Conservation (phyloP, 1,284 basidiomycete genomes). For the Cerrena zonata region DNA sequence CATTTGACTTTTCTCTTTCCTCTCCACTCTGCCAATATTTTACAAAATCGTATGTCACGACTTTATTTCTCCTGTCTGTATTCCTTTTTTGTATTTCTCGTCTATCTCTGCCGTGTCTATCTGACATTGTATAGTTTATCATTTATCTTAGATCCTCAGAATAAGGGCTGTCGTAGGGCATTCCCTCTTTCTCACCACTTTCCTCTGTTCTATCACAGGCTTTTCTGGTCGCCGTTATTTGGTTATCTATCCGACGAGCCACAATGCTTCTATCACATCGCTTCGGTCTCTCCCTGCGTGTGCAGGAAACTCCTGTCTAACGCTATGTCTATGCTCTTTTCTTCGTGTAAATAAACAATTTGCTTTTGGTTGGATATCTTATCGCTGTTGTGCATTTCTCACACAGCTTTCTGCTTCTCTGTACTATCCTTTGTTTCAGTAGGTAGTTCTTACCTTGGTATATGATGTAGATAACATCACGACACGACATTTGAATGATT, state of each 20-base stretch:
- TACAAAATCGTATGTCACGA: background rate
- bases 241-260: too few species aligned
- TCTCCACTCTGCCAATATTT: background rate
- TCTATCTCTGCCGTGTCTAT: background rate
- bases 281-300: background rate
- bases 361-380: background rate
- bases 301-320: background rate
- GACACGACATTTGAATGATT: background rate
- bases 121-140: slow-evolving; percentile 3
- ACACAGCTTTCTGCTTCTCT: background rate
- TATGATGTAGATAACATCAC: background rate
- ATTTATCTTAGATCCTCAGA: slow-evolving; percentile 7
- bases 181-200: slow-evolving; percentile 6
- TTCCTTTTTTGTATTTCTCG: background rate
- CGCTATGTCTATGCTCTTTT: background rate
- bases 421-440: background rate
- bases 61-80: background rate
- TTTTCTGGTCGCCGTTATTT: background rate
- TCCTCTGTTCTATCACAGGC: background rate
- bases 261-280: too few species aligned
- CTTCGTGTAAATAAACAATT: background rate
- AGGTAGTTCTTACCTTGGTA: background rate
- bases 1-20: background rate
- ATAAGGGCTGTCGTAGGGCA: slow-evolving; percentile 25
- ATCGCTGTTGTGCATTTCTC: background rate